These are phyloP conservation scores for Picea abies DNA, from an alignment of 83 land plant species.

Conservation along the genomic window DNA sequence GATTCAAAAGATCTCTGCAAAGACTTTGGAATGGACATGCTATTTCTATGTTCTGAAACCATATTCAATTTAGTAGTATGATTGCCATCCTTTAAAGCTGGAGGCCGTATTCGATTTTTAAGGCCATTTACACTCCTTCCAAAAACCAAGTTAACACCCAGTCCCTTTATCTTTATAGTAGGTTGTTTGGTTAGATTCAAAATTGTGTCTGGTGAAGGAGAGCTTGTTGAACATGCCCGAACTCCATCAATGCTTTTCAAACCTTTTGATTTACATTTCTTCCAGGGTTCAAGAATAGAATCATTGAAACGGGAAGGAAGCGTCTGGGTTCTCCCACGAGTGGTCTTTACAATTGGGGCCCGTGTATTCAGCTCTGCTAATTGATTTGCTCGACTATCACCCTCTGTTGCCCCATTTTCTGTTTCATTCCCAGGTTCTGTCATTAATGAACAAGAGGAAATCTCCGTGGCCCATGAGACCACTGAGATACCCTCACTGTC, in stretches of 20 bases:
- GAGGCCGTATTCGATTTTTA: neutral
- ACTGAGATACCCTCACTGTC: slow-evolving; percentile 8
- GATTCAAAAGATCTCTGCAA: neutral
- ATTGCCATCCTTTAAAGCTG: neutral
- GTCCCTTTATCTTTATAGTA: neutral
- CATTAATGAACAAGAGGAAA: neutral
- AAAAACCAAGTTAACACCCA: neutral
- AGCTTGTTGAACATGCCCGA: no score
- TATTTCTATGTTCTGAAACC: slow-evolving; percentile 1
- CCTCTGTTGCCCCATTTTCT: neutral
- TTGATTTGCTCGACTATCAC: neutral
- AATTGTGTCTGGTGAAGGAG: neutral
- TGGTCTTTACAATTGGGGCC: slow-evolving; percentile 44
- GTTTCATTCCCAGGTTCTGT: neutral
- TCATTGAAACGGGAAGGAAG: slow-evolving; percentile 61
- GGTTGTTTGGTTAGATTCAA: neutral
- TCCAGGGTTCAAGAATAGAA: slow-evolving; percentile 56
- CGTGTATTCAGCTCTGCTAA: slow-evolving; percentile 1
- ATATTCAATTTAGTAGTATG: slow-evolving; percentile 8
- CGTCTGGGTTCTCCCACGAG: slow-evolving; percentile 53
- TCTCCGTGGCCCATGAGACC: slow-evolving; percentile 14
- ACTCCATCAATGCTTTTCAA: neutral
- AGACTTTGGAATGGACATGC: neutral
- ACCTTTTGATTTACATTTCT: slow-evolving; percentile 33
- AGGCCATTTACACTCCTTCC: neutral